Percentiles rank a stretch among this genome's conserved stretches.
phyloP scores from a whole-genome alignment of 2,329 filamentous ascomycete genomes.

The Xylariaceae sp. region DNA sequence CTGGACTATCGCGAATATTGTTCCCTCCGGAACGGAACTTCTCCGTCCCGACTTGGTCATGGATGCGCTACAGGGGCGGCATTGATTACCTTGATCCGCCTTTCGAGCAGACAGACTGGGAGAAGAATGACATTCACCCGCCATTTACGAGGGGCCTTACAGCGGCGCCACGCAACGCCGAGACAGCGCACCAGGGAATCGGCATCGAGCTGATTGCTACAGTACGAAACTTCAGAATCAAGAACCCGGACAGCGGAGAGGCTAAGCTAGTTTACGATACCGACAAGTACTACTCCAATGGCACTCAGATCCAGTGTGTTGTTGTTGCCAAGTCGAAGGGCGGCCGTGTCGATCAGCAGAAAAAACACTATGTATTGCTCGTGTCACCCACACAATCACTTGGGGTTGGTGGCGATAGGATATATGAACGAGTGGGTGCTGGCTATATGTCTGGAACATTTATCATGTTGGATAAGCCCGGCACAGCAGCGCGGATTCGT shows the following conservation, averaged over 20 bases:
- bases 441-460: slow-evolving; percentile 16
- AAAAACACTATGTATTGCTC: slow-evolving; percentile 17
- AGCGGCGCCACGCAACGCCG: background rate
- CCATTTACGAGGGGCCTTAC: background rate
- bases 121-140: slow-evolving; percentile 10
- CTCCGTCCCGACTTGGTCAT: slow-evolving; percentile 21
- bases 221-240: slow-evolving; percentile 2
- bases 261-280: slow-evolving; percentile 9
- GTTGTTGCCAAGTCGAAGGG: slow-evolving; percentile 13
- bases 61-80: slow-evolving; percentile 25
- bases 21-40: slow-evolving; percentile 6
- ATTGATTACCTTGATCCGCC: slow-evolving; percentile 23
- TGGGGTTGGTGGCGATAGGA: background rate
- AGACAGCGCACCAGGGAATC: background rate
- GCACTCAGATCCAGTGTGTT: slow-evolving; percentile 5
- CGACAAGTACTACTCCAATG: background rate
- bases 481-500: no score
- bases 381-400: background rate
- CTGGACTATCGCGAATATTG: background rate
- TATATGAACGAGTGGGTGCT: slow-evolving; percentile 17
- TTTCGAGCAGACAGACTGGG: slow-evolving; percentile 21
- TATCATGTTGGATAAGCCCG: background rate
- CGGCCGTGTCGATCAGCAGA: background rate
- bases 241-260: background rate
- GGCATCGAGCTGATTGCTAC: slow-evolving; percentile 1